Percentiles rank a stretch among this genome's conserved stretches.
Evolutionary conservation across 352 stramenopile species (phyloP).

Genomic region (Globisporangium yorkense): DNA sequence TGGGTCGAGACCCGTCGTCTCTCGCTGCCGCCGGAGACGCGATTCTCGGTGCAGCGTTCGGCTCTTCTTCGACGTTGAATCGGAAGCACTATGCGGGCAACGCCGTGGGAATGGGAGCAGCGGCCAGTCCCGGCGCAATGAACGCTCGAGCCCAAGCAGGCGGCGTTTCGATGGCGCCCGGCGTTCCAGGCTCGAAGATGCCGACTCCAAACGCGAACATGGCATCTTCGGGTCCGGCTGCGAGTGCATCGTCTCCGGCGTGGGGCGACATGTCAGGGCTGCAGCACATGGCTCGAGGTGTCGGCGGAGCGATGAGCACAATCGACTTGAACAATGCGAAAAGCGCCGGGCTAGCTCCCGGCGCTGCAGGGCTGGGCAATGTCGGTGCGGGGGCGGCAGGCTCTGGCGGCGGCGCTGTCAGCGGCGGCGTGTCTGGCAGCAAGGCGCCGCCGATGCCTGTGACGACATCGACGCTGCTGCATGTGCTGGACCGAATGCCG

Average conservation of each 20-base stretch:
- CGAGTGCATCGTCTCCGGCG: slow-evolving; percentile 9
- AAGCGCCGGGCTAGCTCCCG: not conserved
- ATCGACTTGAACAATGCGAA: slow-evolving; percentile 14
- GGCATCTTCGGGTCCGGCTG: slow-evolving; percentile 6
- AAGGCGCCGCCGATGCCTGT: slow-evolving; percentile 44
- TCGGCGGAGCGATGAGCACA: slow-evolving; percentile 17
- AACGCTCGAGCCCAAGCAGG: slow-evolving; percentile 4
- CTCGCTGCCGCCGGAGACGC: slow-evolving; percentile 43
- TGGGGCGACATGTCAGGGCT: slow-evolving; percentile 23
- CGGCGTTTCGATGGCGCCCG: slow-evolving; percentile 5
- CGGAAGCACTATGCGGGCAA: slow-evolving; percentile 34
- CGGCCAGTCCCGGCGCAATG: not conserved
- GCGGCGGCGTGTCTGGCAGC: slow-evolving; percentile 1
- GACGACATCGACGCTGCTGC: slow-evolving; percentile 71
- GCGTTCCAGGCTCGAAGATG: slow-evolving; percentile 7
- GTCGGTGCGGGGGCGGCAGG: slow-evolving; percentile 7
- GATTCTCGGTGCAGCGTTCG: slow-evolving; percentile 46
- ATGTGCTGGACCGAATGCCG: slow-evolving; percentile 81
- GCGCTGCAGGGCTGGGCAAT: slow-evolving; percentile 3
- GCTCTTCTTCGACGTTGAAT: slow-evolving; percentile 25
- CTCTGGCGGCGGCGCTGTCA: not conserved
- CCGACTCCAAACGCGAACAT: slow-evolving; percentile 4
- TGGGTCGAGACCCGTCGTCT: slow-evolving; percentile 36
- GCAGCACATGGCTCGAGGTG: slow-evolving; percentile 28
- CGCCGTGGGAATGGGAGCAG: slow-evolving; percentile 9